A percentile compares a stretch with the other conserved stretches of the same genome.
Evolutionary conservation across 805 yeast genomes (phyloP).

Genomic region (Debaryomyces hansenii): DNA sequence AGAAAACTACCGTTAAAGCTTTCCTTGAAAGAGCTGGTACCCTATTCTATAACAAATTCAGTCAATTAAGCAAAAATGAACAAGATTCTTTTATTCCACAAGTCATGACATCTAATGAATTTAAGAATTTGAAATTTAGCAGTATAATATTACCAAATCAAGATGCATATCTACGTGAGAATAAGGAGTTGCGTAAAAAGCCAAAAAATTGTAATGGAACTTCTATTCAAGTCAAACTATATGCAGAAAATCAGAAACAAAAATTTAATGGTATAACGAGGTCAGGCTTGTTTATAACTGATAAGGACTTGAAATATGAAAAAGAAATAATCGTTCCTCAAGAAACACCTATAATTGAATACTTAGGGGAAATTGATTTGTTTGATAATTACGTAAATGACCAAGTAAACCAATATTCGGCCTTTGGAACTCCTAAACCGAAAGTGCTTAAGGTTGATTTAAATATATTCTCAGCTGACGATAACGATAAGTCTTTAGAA

Average conservation of each 20-base stretch:
- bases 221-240: slow-evolving; percentile 51
- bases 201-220: slow-evolving; percentile 22
- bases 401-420: slow-evolving; percentile 71
- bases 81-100: slow-evolving; percentile 12
- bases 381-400: slow-evolving; percentile 64
- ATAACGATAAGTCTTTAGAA: slow-evolving; percentile 43
- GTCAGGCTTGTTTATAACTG: slow-evolving; percentile 55
- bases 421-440: slow-evolving; percentile 66
- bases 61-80: neutral
- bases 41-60: slow-evolving; percentile 8
- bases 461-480: slow-evolving; percentile 4
- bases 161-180: slow-evolving; percentile 29
- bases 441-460: slow-evolving; percentile 28
- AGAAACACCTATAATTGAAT: slow-evolving; percentile 57
- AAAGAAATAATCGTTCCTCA: slow-evolving; percentile 31
- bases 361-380: slow-evolving; percentile 70
- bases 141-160: slow-evolving; percentile 33
- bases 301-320: slow-evolving; percentile 10
- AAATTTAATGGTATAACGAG: slow-evolving; percentile 69
- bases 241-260: slow-evolving; percentile 57
- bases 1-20: slow-evolving; percentile 31
- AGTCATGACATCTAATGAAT: slow-evolving; percentile 24
- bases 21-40: slow-evolving; percentile 22
- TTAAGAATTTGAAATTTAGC: slow-evolving; percentile 29
- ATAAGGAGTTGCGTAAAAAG: slow-evolving; percentile 30